Evolutionary conservation across 108 stramenopile species (phyloP).

Genomic region (Cyclotella kingstonii): DNA sequence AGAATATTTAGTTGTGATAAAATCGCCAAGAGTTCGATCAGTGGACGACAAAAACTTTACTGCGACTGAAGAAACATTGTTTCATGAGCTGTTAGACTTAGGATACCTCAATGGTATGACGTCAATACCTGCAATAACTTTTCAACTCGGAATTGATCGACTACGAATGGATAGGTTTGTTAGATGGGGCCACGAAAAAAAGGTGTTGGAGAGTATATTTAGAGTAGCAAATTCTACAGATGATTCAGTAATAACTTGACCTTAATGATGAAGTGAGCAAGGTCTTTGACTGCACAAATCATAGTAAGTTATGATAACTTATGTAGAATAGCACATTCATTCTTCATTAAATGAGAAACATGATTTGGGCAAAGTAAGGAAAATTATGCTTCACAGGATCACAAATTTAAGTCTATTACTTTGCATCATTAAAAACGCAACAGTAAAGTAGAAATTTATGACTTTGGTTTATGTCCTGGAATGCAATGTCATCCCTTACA

Average conservation of each 20-base stretch:
- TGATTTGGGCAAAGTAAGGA: no score
- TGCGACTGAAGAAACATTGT: constrained; percentile 7
- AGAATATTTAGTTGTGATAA: constrained; percentile 51
- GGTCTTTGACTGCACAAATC: no score
- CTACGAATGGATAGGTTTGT: constrained; percentile 5
- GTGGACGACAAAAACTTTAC: neutral
- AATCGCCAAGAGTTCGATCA: neutral
- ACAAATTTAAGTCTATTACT: no score
- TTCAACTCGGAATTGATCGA: constrained; percentile 7
- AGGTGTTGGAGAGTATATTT: constrained; percentile 9
- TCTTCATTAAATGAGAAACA: no score
- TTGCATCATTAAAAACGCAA: no score
- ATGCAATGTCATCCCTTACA: no score
- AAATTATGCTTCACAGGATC: no score
- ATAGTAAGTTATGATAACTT: no score
- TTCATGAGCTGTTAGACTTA: constrained; percentile 4
- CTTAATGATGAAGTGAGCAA: no score
- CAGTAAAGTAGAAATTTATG: no score
- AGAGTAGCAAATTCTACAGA: neutral
- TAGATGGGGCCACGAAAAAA: constrained; percentile 4
- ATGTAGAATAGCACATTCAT: no score
- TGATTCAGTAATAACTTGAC: constrained; percentile 4
- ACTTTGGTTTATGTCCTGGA: no score
- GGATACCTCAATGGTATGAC: constrained; percentile 14
- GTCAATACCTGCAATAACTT: constrained; percentile 5